phyloP scores from a whole-genome alignment of 257 asterid species.

The Rubia yunnanensis region DNA sequence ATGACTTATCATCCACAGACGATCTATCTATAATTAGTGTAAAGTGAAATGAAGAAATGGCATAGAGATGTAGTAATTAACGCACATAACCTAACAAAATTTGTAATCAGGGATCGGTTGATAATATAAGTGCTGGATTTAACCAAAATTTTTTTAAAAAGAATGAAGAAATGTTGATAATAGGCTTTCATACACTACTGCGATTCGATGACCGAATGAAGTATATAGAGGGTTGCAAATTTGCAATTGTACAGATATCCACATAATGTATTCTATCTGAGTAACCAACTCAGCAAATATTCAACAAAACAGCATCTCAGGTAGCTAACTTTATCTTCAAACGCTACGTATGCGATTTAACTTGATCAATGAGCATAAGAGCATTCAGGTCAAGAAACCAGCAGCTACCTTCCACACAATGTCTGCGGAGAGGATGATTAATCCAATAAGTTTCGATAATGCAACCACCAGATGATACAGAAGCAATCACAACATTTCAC shows the following conservation, averaged over 20 bases:
- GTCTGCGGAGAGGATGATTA: neutral
- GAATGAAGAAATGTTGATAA: neutral
- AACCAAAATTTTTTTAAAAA: no score
- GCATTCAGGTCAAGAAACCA: no score
- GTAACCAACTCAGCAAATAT: neutral
- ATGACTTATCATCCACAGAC: neutral
- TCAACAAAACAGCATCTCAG: neutral
- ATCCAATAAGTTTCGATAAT: neutral
- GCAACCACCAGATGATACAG: conserved; percentile 2
- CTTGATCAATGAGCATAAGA: no score
- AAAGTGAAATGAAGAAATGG: neutral
- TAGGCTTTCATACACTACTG: neutral
- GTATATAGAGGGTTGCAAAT: conserved; percentile 1
- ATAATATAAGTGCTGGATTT: no score
- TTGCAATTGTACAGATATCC: conserved; percentile 7
- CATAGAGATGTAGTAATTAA: no score
- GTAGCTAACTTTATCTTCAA: neutral
- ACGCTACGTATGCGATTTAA: neutral
- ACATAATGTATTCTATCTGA: neutral
- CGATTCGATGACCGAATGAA: neutral
- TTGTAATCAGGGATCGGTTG: no score
- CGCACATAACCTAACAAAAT: no score
- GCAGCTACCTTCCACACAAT: conserved; percentile 4
- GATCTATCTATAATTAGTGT: neutral
- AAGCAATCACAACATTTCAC: conserved; percentile 51